Conservation (phyloP, 2,329 filamentous ascomycete genomes). For the Colletotrichum cereale region DNA sequence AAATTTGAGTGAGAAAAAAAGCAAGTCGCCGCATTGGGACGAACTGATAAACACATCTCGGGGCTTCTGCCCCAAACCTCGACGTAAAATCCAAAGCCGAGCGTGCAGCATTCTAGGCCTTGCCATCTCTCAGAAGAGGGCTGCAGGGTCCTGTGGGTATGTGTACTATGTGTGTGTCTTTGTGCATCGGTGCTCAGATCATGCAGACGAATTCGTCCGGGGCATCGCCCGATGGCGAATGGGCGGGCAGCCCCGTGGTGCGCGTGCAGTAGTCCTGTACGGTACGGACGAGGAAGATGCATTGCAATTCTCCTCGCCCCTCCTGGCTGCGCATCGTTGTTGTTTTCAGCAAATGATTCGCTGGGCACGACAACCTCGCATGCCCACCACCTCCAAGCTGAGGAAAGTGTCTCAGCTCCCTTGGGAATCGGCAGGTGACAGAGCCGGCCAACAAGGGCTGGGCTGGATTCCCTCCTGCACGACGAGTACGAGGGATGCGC, state of each 20-base stretch:
- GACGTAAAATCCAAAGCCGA: not conserved
- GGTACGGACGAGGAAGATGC: not conserved
- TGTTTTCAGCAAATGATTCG: not conserved
- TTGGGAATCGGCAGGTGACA: not conserved
- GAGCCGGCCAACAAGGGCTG: not conserved
- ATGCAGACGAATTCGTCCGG: constrained; percentile 1
- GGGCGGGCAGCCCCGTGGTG: not conserved
- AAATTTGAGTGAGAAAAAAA: not conserved
- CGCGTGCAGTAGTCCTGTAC: not conserved
- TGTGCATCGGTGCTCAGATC: not conserved
- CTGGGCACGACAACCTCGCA: not conserved
- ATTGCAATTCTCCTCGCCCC: not conserved
- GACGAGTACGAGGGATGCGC: too few species aligned
- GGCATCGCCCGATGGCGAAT: not conserved
- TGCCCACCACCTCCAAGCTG: too few species aligned
- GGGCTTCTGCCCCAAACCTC: too few species aligned
- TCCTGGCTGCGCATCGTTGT: not conserved
- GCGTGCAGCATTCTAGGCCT: not conserved
- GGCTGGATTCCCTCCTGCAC: not conserved
- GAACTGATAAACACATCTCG: not conserved
- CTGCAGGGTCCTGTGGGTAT: constrained; percentile 11
- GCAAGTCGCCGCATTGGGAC: not conserved
- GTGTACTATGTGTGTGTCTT: not conserved
- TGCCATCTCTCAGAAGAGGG: not conserved
- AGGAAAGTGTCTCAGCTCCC: not conserved